Evolutionary conservation across 441 rosid species (phyloP), one percentile per base, ranked within the genome.

Genomic region (Arabidopsis lyrata): DNA sequence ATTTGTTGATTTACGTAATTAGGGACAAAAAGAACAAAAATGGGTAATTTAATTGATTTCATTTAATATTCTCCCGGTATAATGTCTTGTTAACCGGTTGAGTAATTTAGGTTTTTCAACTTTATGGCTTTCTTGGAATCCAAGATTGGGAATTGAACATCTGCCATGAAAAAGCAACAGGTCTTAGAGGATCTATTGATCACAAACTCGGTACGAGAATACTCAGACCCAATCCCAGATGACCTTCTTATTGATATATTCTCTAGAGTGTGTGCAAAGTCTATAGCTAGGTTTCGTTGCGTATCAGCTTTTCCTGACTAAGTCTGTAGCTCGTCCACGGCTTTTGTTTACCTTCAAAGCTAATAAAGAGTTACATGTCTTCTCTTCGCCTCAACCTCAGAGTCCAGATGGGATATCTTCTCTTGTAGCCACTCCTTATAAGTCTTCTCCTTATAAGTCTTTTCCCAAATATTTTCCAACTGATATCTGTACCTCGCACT

Each of bases 311-410:
- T 68, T 42, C 22, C 2, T 68, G 2, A 16, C 72, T 3, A 55
- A 5, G 22, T 55, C 63, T 42, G 14, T 9, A 3, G 34, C 48
- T 45, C 48, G 36, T 14, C 73, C 65, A 57, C 27, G 65, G 0
- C 10, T 69, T 5, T 11, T 69, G 3, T 57, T 69, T 6, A 11
- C 8, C 15, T 0, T 57, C 2, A 0, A 14, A 34, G 2, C 3
- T 45, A n/a, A 32, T 1, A 6, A 6, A 1, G 12, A 44, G 55
- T 9, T 34, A 4, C 9, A 45, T 0, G n/a, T 57, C 16, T 69
- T 2, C 36, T 69, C 65, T 32, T 47, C 66, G 22, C 66, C 66
- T 57, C 56, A 57, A 60, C 73, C 55, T 44, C 64, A 68, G 15
- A 39, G 27, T 24, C 72, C 16, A 24, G 13, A 53, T 5, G 8